Evolutionary conservation across 257 asterid genomes (phyloP).

Genomic region (Solanum piurae): DNA sequence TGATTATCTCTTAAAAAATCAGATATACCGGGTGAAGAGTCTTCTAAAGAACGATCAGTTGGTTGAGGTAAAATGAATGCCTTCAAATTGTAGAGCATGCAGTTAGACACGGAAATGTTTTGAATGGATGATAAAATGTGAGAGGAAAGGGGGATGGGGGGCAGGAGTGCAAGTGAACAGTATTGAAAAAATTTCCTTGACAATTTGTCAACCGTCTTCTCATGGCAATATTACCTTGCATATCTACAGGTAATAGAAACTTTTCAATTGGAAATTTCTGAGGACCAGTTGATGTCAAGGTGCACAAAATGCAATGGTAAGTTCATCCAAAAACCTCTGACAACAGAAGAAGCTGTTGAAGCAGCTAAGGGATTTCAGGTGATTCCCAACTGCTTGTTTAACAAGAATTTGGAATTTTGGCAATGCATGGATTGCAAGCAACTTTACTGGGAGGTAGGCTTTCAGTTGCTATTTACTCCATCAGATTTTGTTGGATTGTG

Average conservation of each 20-base stretch:
- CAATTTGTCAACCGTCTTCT: neutral
- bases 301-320: constrained; percentile 86
- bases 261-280: constrained; percentile 59
- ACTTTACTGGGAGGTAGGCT: constrained; percentile 90
- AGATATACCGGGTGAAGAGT: constrained; percentile 64
- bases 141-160: neutral
- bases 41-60: constrained; percentile 80
- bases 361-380: constrained; percentile 95
- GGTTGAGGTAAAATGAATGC: constrained; percentile 44
- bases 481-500: neutral
- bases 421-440: constrained; percentile 90
- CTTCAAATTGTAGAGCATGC: neutral
- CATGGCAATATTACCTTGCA: neutral
- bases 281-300: constrained; percentile 81
- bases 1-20: constrained; percentile 64
- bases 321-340: constrained; percentile 83
- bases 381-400: constrained; percentile 81
- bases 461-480: neutral
- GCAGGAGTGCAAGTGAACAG: neutral
- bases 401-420: constrained; percentile 81
- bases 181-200: neutral
- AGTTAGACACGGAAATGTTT: neutral
- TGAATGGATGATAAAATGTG: neutral
- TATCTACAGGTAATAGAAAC: constrained; percentile 63
- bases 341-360: constrained; percentile 88